A percentile compares a stretch with the other conserved stretches of the same genome.
These are phyloP conservation scores for Ballota nigra DNA, from an alignment of 257 asterid genomes.

Conservation along the genomic window DNA sequence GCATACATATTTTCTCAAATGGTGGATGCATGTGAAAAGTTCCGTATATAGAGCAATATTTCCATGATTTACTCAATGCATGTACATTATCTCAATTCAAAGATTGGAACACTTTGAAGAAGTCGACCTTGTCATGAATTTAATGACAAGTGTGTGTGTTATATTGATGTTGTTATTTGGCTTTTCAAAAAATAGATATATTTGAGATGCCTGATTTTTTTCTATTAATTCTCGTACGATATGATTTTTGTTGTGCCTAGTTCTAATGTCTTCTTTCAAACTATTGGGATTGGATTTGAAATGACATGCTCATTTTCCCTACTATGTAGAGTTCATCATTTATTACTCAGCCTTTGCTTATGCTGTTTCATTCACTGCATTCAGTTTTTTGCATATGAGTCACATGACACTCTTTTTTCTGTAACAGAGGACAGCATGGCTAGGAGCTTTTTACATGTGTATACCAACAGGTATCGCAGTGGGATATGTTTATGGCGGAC, in stretches of 20 bases:
- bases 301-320: neutral
- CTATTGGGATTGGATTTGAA: neutral
- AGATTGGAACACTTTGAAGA: slow-evolving; percentile 5
- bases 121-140: slow-evolving; percentile 1
- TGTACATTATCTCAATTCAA: slow-evolving; percentile 1
- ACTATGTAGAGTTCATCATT: neutral
- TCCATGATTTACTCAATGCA: slow-evolving; percentile 6
- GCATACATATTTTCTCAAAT: neutral
- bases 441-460: slow-evolving; percentile 97
- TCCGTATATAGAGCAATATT: slow-evolving; percentile 3
- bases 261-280: neutral
- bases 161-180: neutral
- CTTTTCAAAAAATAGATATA: neutral
- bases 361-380: neutral
- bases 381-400: neutral
- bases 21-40: slow-evolving; percentile 7
- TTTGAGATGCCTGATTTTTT: neutral
- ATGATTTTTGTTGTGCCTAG: neutral
- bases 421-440: slow-evolving; percentile 88
- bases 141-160: neutral
- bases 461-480: slow-evolving; percentile 87
- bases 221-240: neutral
- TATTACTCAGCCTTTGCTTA: neutral
- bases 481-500: slow-evolving; percentile 96
- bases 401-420: slow-evolving; percentile 16